Percentiles rank a stretch among this genome's conserved stretches.
Conservation (phyloP, 805 yeast genomes). For the Dipodascopsis uninucleata region DNA sequence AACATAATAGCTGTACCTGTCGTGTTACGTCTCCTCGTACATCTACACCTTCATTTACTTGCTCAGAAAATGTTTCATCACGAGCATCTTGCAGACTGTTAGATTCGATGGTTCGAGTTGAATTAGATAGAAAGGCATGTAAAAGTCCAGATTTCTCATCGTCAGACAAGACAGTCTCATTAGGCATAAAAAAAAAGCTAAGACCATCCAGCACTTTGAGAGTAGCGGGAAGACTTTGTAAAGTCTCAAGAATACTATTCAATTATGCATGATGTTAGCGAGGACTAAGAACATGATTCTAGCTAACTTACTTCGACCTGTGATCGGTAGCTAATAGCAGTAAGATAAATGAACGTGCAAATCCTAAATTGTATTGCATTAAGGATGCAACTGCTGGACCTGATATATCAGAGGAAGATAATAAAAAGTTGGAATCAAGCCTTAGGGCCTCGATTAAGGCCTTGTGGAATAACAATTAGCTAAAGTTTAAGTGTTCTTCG, state of each 20-base stretch:
- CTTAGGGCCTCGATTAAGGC: slow-evolving; percentile 4
- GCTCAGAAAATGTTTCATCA: no score
- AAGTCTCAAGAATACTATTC: slow-evolving; percentile 15
- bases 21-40: slow-evolving; percentile 7
- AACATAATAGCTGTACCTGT: slow-evolving; percentile 20
- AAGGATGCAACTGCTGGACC: slow-evolving; percentile 13
- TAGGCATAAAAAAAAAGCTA: slow-evolving; percentile 7
- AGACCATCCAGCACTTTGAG: slow-evolving; percentile 19
- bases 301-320: slow-evolving; percentile 12
- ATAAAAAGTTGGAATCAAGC: slow-evolving; percentile 8
- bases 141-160: slow-evolving; percentile 20
- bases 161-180: slow-evolving; percentile 6
- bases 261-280: neutral
- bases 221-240: slow-evolving; percentile 21
- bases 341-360: slow-evolving; percentile 16
- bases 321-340: slow-evolving; percentile 12
- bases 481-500: neutral
- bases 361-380: slow-evolving; percentile 11
- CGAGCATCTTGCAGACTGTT: neutral
- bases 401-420: slow-evolving; percentile 18
- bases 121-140: slow-evolving; percentile 20
- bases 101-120: slow-evolving; percentile 16
- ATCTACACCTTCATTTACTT: neutral
- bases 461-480: neutral
- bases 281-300: neutral